Conservation (phyloP, 805 yeast species). For the Hanseniaspora mollemarum region DNA sequence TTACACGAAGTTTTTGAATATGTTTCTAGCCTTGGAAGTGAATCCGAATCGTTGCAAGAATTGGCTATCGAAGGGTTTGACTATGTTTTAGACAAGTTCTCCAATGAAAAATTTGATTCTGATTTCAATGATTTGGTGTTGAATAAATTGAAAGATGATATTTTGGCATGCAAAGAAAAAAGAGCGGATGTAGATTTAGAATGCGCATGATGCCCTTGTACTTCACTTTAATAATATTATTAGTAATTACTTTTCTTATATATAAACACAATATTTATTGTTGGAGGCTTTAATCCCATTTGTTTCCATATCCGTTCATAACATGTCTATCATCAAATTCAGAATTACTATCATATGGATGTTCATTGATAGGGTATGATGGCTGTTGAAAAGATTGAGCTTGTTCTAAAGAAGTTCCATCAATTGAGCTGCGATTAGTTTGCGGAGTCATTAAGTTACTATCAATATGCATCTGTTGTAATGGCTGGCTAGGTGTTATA, state of each 20-base stretch:
- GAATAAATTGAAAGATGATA: conserved; percentile 1
- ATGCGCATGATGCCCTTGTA: conserved; percentile 1
- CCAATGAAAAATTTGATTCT: conserved; percentile 45
- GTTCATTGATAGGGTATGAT: background rate
- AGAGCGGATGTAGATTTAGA: conserved; percentile 9
- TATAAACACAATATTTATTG: background rate
- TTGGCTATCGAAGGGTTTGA: conserved; percentile 34
- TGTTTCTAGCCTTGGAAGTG: conserved; percentile 22
- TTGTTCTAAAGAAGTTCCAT: background rate
- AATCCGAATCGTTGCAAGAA: conserved; percentile 19
- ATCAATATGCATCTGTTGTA: background rate
- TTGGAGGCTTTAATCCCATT: background rate
- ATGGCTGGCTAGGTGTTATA: conserved; percentile 7
- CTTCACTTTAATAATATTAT: background rate
- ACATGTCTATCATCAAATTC: conserved; percentile 12
- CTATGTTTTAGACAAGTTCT: conserved; percentile 44
- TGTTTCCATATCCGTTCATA: conserved; percentile 5
- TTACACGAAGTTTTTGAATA: conserved; percentile 39
- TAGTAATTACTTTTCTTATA: background rate
- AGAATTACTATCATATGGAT: conserved; percentile 14
- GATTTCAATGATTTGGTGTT: conserved; percentile 39
- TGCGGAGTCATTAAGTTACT: conserved; percentile 1
- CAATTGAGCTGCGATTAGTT: background rate
- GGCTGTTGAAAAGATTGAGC: background rate
- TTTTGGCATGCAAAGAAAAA: background rate